Evolutionary conservation across 306 rosid species (phyloP).

Genomic region (Erythrophleum fordii): DNA sequence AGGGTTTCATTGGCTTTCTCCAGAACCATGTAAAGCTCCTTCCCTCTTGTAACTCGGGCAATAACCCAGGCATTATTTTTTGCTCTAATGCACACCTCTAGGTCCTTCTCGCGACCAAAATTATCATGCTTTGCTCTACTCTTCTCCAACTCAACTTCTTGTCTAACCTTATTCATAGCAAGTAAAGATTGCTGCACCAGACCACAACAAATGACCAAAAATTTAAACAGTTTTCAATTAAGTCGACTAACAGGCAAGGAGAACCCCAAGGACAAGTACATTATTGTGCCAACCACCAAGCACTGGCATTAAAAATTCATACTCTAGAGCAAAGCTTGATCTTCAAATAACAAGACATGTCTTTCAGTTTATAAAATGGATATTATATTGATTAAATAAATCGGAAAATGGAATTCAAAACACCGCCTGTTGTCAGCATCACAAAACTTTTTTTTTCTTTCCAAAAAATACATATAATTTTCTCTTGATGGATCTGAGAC

Average conservation of each 20-base stretch:
- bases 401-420: constrained; percentile 17
- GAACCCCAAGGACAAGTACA: constrained; percentile 1
- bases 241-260: constrained; percentile 23
- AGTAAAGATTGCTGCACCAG: constrained; percentile 84
- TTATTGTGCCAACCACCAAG: constrained; percentile 26
- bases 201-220: constrained; percentile 23
- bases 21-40: constrained; percentile 90
- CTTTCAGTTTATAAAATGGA: constrained; percentile 29
- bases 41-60: constrained; percentile 83
- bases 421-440: constrained; percentile 11
- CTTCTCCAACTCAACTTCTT: constrained; percentile 91
- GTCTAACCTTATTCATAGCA: constrained; percentile 82
- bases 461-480: neutral
- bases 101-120: constrained; percentile 63
- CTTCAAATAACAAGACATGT: constrained; percentile 24
- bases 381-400: neutral
- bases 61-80: constrained; percentile 97
- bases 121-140: constrained; percentile 58
- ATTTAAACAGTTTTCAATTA: constrained; percentile 20
- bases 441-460: neutral
- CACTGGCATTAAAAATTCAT: constrained; percentile 13
- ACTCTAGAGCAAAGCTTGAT: constrained; percentile 21
- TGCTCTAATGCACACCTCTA: constrained; percentile 86
- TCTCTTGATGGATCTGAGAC: neutral
- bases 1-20: constrained; percentile 95